Evolutionary conservation across 805 yeast genomes (phyloP).

Genomic region (Saturnispora ahearnii): DNA sequence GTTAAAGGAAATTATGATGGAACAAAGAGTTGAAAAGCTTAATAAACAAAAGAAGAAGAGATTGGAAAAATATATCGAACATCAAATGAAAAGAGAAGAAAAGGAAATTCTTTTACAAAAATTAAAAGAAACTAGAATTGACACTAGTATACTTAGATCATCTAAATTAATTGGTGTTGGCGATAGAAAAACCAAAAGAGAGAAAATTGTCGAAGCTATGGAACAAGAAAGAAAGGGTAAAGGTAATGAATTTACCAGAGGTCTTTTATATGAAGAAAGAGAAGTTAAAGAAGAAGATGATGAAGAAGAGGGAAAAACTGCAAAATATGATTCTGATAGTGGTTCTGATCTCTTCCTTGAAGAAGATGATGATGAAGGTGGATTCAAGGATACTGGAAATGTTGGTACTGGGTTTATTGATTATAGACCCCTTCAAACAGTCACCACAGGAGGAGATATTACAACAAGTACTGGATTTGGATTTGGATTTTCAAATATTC

Average conservation of each 20-base stretch:
- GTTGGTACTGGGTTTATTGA: conserved; percentile 49
- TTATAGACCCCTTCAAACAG: conserved; percentile 49
- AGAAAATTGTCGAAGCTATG: conserved; percentile 66
- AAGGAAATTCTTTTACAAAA: conserved; percentile 68
- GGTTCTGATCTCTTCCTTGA: conserved; percentile 6
- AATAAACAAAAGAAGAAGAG: conserved; percentile 67
- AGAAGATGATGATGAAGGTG: conserved; percentile 9
- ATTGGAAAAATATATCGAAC: conserved; percentile 85
- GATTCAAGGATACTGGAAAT: conserved; percentile 27
- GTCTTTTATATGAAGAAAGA: conserved; percentile 61
- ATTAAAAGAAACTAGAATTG: conserved; percentile 57
- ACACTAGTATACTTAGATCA: conserved; percentile 59
- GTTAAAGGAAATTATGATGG: conserved; percentile 46
- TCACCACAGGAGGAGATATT: conserved; percentile 5
- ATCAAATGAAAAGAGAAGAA: conserved; percentile 82
- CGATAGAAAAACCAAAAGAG: conserved; percentile 46
- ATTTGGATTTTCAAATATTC: conserved; percentile 54
- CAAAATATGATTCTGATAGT: conserved; percentile 29
- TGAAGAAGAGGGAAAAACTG: conserved; percentile 21
- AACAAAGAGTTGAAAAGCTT: conserved; percentile 58
- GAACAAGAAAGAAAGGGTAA: conserved; percentile 65
- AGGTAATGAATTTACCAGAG: conserved; percentile 50
- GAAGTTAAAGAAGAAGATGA: conserved; percentile 38
- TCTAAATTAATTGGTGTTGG: conserved; percentile 76
- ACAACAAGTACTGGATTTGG: conserved; percentile 56